Evolutionary conservation across 1,139 yeast species (phyloP).

Genomic region (Nakaseomyces kungkrabaensis): DNA sequence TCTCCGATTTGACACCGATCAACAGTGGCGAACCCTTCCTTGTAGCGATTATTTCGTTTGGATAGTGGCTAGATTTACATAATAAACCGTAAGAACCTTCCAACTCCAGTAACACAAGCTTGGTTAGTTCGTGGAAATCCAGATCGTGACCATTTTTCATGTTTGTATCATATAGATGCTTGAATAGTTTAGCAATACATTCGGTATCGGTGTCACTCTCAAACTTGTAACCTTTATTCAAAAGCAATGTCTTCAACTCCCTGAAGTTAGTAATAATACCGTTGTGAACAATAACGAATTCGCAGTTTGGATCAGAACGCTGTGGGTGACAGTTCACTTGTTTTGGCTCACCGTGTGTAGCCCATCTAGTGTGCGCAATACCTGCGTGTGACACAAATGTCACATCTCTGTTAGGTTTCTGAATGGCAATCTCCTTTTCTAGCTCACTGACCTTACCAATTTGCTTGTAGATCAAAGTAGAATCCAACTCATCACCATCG

Average conservation of each 20-base stretch:
- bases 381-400: slow-evolving; percentile 83
- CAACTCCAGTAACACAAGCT: slow-evolving; percentile 82
- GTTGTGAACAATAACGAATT: slow-evolving; percentile 90
- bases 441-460: slow-evolving; percentile 87
- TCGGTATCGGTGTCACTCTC: slow-evolving; percentile 97
- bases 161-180: slow-evolving; percentile 80
- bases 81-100: slow-evolving; percentile 97
- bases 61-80: slow-evolving; percentile 85
- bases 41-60: slow-evolving; percentile 93
- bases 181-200: slow-evolving; percentile 90
- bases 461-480: slow-evolving; percentile 64
- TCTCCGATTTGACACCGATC: slow-evolving; percentile 94
- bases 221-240: slow-evolving; percentile 70
- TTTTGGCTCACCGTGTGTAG: slow-evolving; percentile 95
- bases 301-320: slow-evolving; percentile 70
- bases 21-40: slow-evolving; percentile 97
- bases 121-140: slow-evolving; percentile 87
- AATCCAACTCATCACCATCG: slow-evolving; percentile 68
- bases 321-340: slow-evolving; percentile 92
- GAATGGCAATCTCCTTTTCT: slow-evolving; percentile 51
- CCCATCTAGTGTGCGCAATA: slow-evolving; percentile 99
- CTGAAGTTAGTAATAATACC: slow-evolving; percentile 96
- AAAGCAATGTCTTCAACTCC: slow-evolving; percentile 74
- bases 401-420: slow-evolving; percentile 47
- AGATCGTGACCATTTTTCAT: slow-evolving; percentile 53